Evolutionary conservation across 495 filamentous ascomycete species (phyloP), one percentile per base, ranked within the genome.

Genomic region (Amniculicola lignicola): DNA sequence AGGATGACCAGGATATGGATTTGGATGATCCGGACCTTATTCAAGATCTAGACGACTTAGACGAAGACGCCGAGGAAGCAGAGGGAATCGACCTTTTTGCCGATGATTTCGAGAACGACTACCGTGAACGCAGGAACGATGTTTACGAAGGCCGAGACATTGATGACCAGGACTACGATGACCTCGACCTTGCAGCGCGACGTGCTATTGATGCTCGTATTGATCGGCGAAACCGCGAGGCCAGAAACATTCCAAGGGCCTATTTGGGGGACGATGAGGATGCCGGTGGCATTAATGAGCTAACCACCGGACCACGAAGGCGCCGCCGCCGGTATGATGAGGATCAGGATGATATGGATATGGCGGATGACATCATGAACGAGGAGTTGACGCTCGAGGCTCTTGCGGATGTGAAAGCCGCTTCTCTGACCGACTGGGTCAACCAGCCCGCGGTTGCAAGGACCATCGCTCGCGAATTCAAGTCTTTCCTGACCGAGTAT

Each of bases 41-140:
- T 38, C 84, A 79, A 40, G 90, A 95, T 64, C 82, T 96, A 61
- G 91, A 96, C 51, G 94, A 99, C 63, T 80, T 89, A 39, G 94
- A 97, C 61, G 94, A 99, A 70, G 82, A 90, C 82, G 94, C 91
- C 10, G 94, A 97, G 69, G 93, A 97, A 64, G 88, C 93, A 62
- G 87, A 85, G 38, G 88, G 88, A 15, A 95, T 96, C 62, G 92
- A 99, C 72, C 80, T 99, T 22, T 96, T 96, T 65, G 86, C 79
- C 27, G 88, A 94, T 60, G 86, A 89, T 57, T 95, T 90, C 70
- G 89, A 95, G 70, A 77, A 78, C 52, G 91, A 96, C 71, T 95
- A 96, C 70, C 14, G 37, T 15, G 75, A 76, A 46, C 76, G 72
- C 39, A 79, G 79, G 55, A 80, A 75, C 71, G 79, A 80, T 69